Conservation (phyloP, 768 basidiomycete species). For the Amanita molliuscula region DNA sequence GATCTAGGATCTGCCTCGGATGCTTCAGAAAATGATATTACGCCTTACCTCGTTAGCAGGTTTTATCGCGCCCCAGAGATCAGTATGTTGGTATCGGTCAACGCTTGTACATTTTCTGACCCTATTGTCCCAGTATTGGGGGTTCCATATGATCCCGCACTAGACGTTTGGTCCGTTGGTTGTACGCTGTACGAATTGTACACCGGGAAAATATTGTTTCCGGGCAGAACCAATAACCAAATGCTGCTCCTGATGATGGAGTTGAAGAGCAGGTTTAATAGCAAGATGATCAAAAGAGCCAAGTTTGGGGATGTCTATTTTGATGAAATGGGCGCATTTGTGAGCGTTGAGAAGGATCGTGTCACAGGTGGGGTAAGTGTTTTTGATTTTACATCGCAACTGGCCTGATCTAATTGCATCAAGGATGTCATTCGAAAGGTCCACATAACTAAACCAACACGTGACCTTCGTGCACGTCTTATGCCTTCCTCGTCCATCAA, state of each 20-base stretch:
- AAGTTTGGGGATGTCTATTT: conserved; percentile 91
- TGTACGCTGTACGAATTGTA: conserved; percentile 96
- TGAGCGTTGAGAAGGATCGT: conserved; percentile 74
- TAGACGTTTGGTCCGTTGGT: conserved; percentile 96
- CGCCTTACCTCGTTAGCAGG: conserved; percentile 93
- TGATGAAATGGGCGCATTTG: conserved; percentile 85
- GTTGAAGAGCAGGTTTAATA: conserved; percentile 86
- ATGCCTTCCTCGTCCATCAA: conserved; percentile 73
- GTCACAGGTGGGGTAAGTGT: conserved; percentile 72
- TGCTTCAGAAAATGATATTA: conserved; percentile 91
- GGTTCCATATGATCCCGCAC: conserved; percentile 84
- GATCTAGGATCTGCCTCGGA: conserved; percentile 97
- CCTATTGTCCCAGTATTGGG: conserved; percentile 71
- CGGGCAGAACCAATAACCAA: conserved; percentile 94
- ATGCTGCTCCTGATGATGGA: conserved; percentile 99
- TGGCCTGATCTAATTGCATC: background rate
- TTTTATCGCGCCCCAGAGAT: conserved; percentile 99
- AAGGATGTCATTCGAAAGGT: conserved; percentile 79
- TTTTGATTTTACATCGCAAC: conserved; percentile 3
- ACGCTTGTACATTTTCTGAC: conserved; percentile 3
- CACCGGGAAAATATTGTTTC: conserved; percentile 95
- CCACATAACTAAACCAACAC: conserved; percentile 70
- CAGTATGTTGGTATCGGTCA: conserved; percentile 42
- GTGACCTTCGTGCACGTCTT: conserved; percentile 74
- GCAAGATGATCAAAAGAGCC: conserved; percentile 89